Base-by-base conservation (phyloP, 768 basidiomycete genomes). In the Hemileccinum impolitum region DNA sequence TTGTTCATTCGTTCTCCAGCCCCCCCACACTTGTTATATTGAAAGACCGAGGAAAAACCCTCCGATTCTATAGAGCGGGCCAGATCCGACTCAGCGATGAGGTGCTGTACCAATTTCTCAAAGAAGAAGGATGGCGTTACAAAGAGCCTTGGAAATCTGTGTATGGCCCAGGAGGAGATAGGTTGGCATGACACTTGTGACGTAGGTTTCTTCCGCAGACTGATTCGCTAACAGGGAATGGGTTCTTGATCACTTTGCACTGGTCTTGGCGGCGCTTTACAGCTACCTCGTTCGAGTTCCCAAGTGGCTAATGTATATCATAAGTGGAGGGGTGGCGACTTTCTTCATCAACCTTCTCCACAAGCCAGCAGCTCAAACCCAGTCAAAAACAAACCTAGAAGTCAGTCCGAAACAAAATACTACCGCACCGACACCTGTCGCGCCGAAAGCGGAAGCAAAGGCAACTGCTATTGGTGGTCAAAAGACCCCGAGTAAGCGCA, bases 11-110 rank as follows among this genome's bases (percentile, higher is more conserved):
- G 41, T 47, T 38, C 46, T 14, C 19, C 52, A 94, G 92, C 57
- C 89, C 87, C 3, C 93, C 93, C 0, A 78, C 78, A 50, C 66
- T 94, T 23, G 81, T 94, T 25, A 69, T 94, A 17, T 55, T 83
- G 40, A 80, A 77, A 40, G 78, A 93, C 57, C 75, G 87, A 26
- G 92, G 90, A 26, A 75, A 80, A 58, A 80, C 79, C 2, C 76
- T 95, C n/a, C 85, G 91, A 17, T 95, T 94, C 74, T 85, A 88
- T 65, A 75, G 74, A 50, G 77, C 85, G 6, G 74, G 77, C 13
- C 75, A 81, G 39, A 69, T 92, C 48, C 76, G 83, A 48, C 68
- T 90, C 6, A 75, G 70, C 26, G 74, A 78, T 3, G 82, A 83
- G 17, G 65, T 77, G 15, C 62, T 95, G 35, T 81, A 82, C 43